phyloP scores from a whole-genome alignment of 257 asterid species.

The Solanum habrochaites region DNA sequence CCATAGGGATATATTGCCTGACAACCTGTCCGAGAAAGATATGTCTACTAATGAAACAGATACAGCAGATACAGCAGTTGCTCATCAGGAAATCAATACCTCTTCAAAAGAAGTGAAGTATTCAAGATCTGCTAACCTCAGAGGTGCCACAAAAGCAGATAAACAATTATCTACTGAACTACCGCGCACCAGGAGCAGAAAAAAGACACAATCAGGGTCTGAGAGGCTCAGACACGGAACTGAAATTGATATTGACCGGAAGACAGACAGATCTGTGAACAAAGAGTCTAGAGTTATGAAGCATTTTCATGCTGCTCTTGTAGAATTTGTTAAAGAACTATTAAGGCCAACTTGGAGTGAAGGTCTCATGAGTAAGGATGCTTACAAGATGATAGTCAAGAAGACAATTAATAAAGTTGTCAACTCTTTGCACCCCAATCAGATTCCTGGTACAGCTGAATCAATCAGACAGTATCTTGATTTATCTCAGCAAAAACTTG shows the following conservation, averaged over 20 bases:
- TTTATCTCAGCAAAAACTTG: slow-evolving; percentile 47
- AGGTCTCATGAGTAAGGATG: slow-evolving; percentile 73
- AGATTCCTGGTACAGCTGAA: slow-evolving; percentile 61
- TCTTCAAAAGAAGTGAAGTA: slow-evolving; percentile 28
- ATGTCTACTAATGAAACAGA: background rate
- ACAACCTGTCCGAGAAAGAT: slow-evolving; percentile 5
- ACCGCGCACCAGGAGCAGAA: slow-evolving; percentile 11
- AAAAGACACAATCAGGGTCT: slow-evolving; percentile 17
- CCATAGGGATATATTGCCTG: background rate
- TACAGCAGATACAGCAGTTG: slow-evolving; percentile 4
- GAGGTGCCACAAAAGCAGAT: slow-evolving; percentile 11
- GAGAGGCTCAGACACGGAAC: slow-evolving; percentile 22
- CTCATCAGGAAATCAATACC: slow-evolving; percentile 9
- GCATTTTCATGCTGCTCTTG: slow-evolving; percentile 51
- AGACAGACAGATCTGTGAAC: slow-evolving; percentile 18
- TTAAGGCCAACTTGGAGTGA: slow-evolving; percentile 70
- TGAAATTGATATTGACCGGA: slow-evolving; percentile 21
- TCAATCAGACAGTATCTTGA: slow-evolving; percentile 42
- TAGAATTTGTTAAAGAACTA: slow-evolving; percentile 68
- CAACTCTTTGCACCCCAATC: slow-evolving; percentile 44
- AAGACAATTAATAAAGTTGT: slow-evolving; percentile 65
- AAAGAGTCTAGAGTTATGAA: slow-evolving; percentile 39
- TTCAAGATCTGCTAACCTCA: slow-evolving; percentile 15
- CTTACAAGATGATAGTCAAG: slow-evolving; percentile 68
- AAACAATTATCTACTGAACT: slow-evolving; percentile 14